Evolutionary conservation across 345 rosid species (phyloP), one percentile per base, ranked within the genome.

Genomic region (Atalantia buxifolia): DNA sequence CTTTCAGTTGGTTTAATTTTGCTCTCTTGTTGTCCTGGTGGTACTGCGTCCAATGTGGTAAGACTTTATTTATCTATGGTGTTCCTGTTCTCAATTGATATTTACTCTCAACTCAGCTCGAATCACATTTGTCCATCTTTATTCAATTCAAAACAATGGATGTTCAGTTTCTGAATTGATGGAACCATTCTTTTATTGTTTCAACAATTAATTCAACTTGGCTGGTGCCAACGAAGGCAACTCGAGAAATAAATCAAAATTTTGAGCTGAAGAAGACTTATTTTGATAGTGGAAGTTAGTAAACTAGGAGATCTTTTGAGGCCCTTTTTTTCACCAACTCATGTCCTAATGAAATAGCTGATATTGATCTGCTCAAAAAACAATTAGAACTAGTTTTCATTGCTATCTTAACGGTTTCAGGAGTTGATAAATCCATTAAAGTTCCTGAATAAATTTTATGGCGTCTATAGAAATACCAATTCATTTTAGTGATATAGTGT

Each of bases 41-140:
- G 93, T 61, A 87, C 93, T 5, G 93, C 95, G 42, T 91, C 93
- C 55, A 91, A 89, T 78, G 95, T 91, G 93, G 92, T 91, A 86
- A 86, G 88, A 62, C 27, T 80, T 40, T 64, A 66, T 71, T 57
- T 38, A 36, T 66, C 50, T 76, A 7, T 38, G 1, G 25, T 65
- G 55, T 25, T 27, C 25, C 14, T 69, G 69, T 55, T 68, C 63
- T 24, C 40, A 53, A 18, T 57, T 56, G 9, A n/a, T 40, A 53
- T 62, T 18, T 36, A 9, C 74, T 65, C 18, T 53, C 30, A 75
- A 53, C 13, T 19, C 61, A 45, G n/a, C 1, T 48, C 48, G 38
- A 77, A 65, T 27, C 19, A 72, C 25, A 1, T 28, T 24, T 38
- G 57, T 7, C 22, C 50, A 45, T 13, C 50, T 45, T 45, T 45